Evolutionary conservation across 768 basidiomycete species (phyloP).

Genomic region (Collybia nuda): DNA sequence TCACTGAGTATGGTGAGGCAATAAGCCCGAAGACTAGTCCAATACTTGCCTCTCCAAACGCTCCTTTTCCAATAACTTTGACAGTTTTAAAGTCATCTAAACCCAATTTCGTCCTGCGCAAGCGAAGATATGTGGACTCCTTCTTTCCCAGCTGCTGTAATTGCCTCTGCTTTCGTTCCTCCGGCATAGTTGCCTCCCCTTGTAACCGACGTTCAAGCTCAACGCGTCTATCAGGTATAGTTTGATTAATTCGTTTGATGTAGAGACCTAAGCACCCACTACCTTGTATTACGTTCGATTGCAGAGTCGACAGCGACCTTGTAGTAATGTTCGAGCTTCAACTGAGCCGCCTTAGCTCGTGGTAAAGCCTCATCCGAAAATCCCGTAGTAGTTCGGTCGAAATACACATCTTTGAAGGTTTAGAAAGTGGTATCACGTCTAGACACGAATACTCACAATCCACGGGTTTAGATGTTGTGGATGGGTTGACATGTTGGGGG

Average conservation of each 20-base stretch:
- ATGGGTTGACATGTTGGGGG: conserved; percentile 18
- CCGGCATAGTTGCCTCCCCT: conserved; percentile 64
- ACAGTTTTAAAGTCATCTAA: conserved; percentile 93
- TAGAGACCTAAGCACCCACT: conserved; percentile 10
- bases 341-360: conserved; percentile 86
- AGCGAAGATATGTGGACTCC: conserved; percentile 84
- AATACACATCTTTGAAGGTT: conserved; percentile 74
- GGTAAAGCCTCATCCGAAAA: conserved; percentile 83
- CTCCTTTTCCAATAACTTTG: conserved; percentile 98
- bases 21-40: no score
- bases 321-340: conserved; percentile 96
- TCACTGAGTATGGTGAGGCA: no score
- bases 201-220: conserved; percentile 83
- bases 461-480: conserved; percentile 7
- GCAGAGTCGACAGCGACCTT: conserved; percentile 96
- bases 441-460: conserved; percentile 28
- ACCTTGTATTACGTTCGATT: conserved; percentile 92
- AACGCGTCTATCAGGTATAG: conserved; percentile 59
- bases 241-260: background rate
- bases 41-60: conserved; percentile 86
- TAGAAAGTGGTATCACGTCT: background rate
- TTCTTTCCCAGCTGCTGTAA: conserved; percentile 82
- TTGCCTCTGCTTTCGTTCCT: conserved; percentile 86
- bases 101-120: conserved; percentile 87
- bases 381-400: conserved; percentile 73